Percentiles rank a stretch among this genome's conserved stretches.
phyloP scores from a whole-genome alignment of 1,139 yeast genomes.

The Scheffersomyces illinoinensis region DNA sequence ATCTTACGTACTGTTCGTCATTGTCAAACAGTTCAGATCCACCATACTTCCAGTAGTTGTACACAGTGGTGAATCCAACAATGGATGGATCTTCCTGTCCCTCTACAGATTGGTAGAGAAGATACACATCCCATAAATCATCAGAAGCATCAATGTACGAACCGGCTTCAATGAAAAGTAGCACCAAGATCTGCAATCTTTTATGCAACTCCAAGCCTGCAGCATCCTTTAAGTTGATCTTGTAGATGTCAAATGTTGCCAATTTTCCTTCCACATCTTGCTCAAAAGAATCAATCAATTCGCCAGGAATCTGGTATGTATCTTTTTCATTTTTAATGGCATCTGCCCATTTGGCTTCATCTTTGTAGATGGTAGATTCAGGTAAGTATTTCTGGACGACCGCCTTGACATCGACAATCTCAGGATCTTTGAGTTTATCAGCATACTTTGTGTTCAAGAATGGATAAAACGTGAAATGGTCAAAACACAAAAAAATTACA shows the following conservation, averaged over 20 bases:
- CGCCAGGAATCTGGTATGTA: slow-evolving; percentile 51
- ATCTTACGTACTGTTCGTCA: slow-evolving; percentile 47
- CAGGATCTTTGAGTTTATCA: slow-evolving; percentile 50
- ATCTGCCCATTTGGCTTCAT: slow-evolving; percentile 69
- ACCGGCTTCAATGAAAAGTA: slow-evolving; percentile 92
- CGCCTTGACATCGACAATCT: slow-evolving; percentile 53
- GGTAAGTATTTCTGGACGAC: slow-evolving; percentile 63
- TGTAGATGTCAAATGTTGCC: slow-evolving; percentile 23
- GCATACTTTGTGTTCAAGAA: slow-evolving; percentile 57
- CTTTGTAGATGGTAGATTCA: slow-evolving; percentile 55
- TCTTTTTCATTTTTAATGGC: slow-evolving; percentile 49
- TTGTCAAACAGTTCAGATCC: slow-evolving; percentile 59
- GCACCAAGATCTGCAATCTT: slow-evolving; percentile 75
- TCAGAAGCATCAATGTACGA: slow-evolving; percentile 80
- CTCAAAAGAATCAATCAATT: slow-evolving; percentile 35
- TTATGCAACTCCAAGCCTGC: slow-evolving; percentile 57
- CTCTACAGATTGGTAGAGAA: slow-evolving; percentile 46
- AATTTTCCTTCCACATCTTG: slow-evolving; percentile 21
- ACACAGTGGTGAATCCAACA: slow-evolving; percentile 81
- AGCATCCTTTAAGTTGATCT: slow-evolving; percentile 40
- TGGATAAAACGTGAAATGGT: slow-evolving; percentile 47
- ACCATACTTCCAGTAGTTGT: slow-evolving; percentile 78
- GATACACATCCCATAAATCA: slow-evolving; percentile 68
- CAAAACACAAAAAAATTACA: slow-evolving; percentile 48
- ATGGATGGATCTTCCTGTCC: slow-evolving; percentile 37